Conservation (phyloP, 2,329 filamentous ascomycete genomes). For the Fusarium austroafricanum region DNA sequence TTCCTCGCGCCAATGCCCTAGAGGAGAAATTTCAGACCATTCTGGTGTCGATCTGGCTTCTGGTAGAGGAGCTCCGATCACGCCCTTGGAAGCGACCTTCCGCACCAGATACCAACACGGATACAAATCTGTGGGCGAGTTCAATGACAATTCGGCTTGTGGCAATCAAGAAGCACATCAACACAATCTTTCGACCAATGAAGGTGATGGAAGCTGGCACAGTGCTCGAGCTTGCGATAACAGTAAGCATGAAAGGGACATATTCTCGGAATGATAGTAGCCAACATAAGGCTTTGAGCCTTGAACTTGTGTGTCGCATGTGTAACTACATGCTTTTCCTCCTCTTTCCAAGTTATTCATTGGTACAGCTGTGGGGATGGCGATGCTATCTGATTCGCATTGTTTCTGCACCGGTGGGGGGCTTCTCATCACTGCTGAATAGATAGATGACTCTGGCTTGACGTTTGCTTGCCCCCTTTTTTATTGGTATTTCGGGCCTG, state of each 20-base stretch:
- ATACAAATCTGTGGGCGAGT: background rate
- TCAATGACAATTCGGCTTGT: background rate
- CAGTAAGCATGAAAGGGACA: background rate
- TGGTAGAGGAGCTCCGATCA: background rate
- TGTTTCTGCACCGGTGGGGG: background rate
- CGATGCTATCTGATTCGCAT: background rate
- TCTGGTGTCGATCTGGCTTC: background rate
- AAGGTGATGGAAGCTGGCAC: background rate
- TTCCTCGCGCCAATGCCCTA: background rate
- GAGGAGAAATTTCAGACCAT: conserved; percentile 6
- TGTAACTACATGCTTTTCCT: conserved; percentile 3
- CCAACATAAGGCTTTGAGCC: background rate
- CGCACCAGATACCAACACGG: background rate
- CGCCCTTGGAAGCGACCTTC: background rate
- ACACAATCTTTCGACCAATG: background rate
- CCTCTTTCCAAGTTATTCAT: background rate
- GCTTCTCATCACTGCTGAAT: background rate
- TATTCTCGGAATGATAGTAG: background rate
- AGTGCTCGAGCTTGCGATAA: background rate
- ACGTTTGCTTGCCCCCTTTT: background rate
- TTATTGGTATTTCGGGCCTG: background rate
- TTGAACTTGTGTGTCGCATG: background rate
- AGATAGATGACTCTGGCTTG: background rate
- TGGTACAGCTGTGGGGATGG: background rate
- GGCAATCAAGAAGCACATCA: conserved; percentile 9